Evolutionary conservation across 2,329 filamentous ascomycete species (phyloP).

Genomic region (Furcasterigmium sp.): DNA sequence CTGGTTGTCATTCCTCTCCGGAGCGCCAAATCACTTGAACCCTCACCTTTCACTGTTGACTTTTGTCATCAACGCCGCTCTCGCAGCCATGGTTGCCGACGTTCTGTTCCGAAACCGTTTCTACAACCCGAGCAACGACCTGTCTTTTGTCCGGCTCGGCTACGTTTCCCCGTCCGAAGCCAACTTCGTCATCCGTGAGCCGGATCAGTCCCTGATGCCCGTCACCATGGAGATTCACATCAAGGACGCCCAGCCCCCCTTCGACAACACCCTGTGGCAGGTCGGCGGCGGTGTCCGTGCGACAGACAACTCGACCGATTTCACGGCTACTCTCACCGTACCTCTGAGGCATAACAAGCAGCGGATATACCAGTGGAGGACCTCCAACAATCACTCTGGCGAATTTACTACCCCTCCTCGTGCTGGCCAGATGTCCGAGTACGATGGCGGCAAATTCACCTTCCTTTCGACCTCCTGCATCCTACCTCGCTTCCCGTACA

Average conservation of each 20-base stretch:
- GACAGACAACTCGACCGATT: slow-evolving; percentile 76
- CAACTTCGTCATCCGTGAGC: slow-evolving; percentile 79
- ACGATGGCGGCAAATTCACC: slow-evolving; percentile 67
- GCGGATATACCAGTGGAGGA: slow-evolving; percentile 74
- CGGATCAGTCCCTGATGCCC: slow-evolving; percentile 68
- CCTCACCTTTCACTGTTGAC: slow-evolving; percentile 60
- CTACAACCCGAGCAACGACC: slow-evolving; percentile 64
- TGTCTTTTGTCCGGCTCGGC: slow-evolving; percentile 83
- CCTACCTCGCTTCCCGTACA: slow-evolving; percentile 86
- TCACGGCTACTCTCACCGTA: slow-evolving; percentile 66
- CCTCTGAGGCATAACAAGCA: slow-evolving; percentile 60
- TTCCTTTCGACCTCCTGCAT: slow-evolving; percentile 94
- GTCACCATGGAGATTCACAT: slow-evolving; percentile 64
- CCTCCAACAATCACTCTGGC: slow-evolving; percentile 83
- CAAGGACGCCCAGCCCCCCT: slow-evolving; percentile 43
- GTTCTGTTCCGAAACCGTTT: slow-evolving; percentile 69
- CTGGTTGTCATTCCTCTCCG: slow-evolving; percentile 65
- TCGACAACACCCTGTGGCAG: slow-evolving; percentile 61
- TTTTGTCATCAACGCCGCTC: slow-evolving; percentile 64
- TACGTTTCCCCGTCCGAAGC: slow-evolving; percentile 79
- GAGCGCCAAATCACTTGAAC: slow-evolving; percentile 69
- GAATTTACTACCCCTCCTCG: slow-evolving; percentile 74
- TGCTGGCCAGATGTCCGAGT: slow-evolving; percentile 55
- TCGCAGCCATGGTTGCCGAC: slow-evolving; percentile 69
- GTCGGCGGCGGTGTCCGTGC: slow-evolving; percentile 57